phyloP scores from a whole-genome alignment of 805 yeast genomes.

The Tetrapisispora taiwanensis region DNA sequence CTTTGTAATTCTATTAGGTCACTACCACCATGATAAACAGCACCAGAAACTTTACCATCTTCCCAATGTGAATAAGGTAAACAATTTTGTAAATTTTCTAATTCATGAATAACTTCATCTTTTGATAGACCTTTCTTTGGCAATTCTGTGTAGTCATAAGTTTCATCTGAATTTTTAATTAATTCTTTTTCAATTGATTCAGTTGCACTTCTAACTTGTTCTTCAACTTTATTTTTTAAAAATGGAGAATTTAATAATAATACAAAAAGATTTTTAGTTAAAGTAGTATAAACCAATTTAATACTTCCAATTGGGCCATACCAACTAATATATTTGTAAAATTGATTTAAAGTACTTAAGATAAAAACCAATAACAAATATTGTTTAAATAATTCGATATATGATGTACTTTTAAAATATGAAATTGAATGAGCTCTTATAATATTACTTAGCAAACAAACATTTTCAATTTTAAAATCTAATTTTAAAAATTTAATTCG shows the following conservation, averaged over 20 bases:
- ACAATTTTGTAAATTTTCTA: slow-evolving; percentile 36
- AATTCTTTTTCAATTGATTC: slow-evolving; percentile 45
- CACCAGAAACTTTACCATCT: slow-evolving; percentile 82
- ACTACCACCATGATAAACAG: slow-evolving; percentile 93
- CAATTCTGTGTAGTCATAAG: slow-evolving; percentile 37
- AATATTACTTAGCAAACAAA: neutral
- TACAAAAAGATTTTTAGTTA: slow-evolving; percentile 23
- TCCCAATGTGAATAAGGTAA: slow-evolving; percentile 73
- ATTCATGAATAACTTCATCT: slow-evolving; percentile 37
- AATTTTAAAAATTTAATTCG: too few species aligned
- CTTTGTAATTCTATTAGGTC: slow-evolving; percentile 67
- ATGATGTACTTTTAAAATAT: neutral
- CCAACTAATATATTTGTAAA: slow-evolving; percentile 22
- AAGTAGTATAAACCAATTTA: slow-evolving; percentile 8
- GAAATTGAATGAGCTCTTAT: neutral
- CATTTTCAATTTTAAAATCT: neutral
- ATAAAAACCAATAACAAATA: slow-evolving; percentile 12
- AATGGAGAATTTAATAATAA: slow-evolving; percentile 40
- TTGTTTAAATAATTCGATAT: slow-evolving; percentile 13
- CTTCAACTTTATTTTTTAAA: slow-evolving; percentile 45
- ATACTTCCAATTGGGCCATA: slow-evolving; percentile 34
- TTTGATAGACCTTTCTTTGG: slow-evolving; percentile 53
- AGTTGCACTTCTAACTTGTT: slow-evolving; percentile 44
- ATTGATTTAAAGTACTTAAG: slow-evolving; percentile 6
- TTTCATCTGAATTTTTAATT: slow-evolving; percentile 41